Base-by-base conservation (phyloP, 305 asterid species). In the Lippia alba region DNA sequence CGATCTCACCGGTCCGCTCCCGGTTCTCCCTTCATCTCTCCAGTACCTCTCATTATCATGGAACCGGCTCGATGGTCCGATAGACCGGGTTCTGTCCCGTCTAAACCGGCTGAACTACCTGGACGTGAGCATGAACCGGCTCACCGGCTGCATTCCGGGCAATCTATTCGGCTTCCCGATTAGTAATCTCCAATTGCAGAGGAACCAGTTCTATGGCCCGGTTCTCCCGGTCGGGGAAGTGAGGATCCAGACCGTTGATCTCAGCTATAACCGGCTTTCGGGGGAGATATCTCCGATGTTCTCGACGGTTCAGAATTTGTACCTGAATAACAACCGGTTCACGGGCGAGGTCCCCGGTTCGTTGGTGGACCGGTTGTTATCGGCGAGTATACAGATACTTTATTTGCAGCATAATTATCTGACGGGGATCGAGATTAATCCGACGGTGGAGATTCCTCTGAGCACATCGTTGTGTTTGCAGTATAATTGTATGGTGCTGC, bases 401-500 rank as follows among this genome's bases (percentile, higher is more conserved):
- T 94, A 94, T 64, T 36, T 94, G 1, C 99, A 94, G 79, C 99
- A 94, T 49, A 94, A 94, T 58, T 94, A 78, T 55, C 51, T 94
- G 50, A 94, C 99, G 8, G 97, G 99, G 11, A 89, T 94, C 18
- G 83, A 79, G 69, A 89, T 94, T 0, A 86, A 79, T 67, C 97
- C 99, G 72, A 81, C 91, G 80, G 95, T 84, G 41, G 90, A 78
- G 70, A 91, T 94, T 72, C 99, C 99, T 0, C 24, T 85, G 53
- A 86, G 85, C 70, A 82, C 87, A 18, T 89, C 97, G 0, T 66
- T 94, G 80, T 94, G 99, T 68, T 78, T 94, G 71, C 99, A 94
- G 84, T 94, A 94, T 58, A 91, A 94, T 72, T 94, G 99, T 58
- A 94, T 94, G 99, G 96, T 91, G 64, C 83, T 77, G 36, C 97